Evolutionary conservation across 495 filamentous ascomycete species (phyloP).

Genomic region (Poronia punctata): DNA sequence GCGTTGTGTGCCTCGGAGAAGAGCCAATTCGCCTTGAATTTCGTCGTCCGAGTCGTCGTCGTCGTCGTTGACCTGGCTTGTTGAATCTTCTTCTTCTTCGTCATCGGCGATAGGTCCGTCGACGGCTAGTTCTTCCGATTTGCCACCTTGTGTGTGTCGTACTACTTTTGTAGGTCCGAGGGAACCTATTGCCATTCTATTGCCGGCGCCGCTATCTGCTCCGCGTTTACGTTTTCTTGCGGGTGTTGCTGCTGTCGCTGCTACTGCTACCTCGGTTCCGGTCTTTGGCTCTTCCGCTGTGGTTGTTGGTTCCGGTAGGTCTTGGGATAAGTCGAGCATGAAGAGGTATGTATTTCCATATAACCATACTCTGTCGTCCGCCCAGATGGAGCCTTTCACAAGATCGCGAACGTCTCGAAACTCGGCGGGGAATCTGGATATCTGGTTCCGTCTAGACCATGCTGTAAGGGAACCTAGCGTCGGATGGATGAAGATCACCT

Average conservation of each 20-base stretch:
- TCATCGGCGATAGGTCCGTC: conserved; percentile 14
- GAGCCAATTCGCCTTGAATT: conserved; percentile 32
- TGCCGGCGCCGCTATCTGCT: conserved; percentile 49
- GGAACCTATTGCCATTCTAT: conserved; percentile 49
- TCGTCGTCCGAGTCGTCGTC: conserved; percentile 36
- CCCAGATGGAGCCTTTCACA: conserved; percentile 81
- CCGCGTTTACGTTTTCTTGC: conserved; percentile 52
- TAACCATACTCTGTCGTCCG: conserved; percentile 71
- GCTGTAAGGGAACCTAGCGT: conserved; percentile 64
- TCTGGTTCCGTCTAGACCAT: conserved; percentile 82
- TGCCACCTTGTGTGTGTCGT: conserved; percentile 21
- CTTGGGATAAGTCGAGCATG: conserved; percentile 80
- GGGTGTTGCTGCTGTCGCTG: conserved; percentile 50
- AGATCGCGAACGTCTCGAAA: conserved; percentile 66
- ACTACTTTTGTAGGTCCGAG: conserved; percentile 25
- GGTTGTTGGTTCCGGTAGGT: conserved; percentile 40
- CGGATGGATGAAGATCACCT: conserved; percentile 71
- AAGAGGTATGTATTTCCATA: conserved; percentile 81
- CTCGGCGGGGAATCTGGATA: conserved; percentile 60
- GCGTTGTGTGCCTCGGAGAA: conserved; percentile 24
- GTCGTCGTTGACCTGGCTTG: conserved; percentile 30
- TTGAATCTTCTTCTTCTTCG: conserved; percentile 33
- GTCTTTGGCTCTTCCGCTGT: conserved; percentile 28
- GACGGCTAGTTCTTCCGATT: conserved; percentile 18
- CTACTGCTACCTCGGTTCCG: conserved; percentile 25